Evolutionary conservation across 2,329 filamentous ascomycete genomes (phyloP).

Genomic region (Pseudogymnoascus verrucosus): DNA sequence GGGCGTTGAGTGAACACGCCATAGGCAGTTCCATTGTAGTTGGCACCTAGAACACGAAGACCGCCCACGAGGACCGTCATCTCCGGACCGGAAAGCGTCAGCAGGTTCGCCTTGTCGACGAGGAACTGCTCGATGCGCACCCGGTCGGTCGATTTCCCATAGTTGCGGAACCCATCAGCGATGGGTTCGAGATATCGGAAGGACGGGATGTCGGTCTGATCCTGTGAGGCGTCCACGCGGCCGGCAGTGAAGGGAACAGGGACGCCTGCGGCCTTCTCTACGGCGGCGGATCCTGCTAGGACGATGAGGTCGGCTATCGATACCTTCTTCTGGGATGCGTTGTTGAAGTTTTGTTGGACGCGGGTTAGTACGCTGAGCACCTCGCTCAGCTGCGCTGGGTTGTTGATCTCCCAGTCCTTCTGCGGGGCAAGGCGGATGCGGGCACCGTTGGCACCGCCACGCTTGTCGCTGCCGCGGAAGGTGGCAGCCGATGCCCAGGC

Average conservation of each 20-base stretch:
- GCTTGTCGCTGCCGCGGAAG: conserved; percentile 71
- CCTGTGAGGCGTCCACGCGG: conserved; percentile 61
- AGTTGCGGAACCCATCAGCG: conserved; percentile 76
- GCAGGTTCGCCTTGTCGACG: conserved; percentile 62
- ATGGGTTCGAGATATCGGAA: conserved; percentile 59
- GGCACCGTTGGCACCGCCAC: conserved; percentile 72
- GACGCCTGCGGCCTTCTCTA: conserved; percentile 63
- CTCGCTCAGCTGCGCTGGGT: conserved; percentile 56
- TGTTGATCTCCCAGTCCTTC: conserved; percentile 67
- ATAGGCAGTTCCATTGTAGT: conserved; percentile 59
- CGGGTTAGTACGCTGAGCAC: conserved; percentile 34
- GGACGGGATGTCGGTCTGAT: conserved; percentile 60
- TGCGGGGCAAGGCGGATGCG: conserved; percentile 68
- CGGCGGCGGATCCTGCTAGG: conserved; percentile 59
- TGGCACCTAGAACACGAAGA: conserved; percentile 60
- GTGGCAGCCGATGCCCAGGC: conserved; percentile 65
- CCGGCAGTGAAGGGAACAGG: conserved; percentile 66
- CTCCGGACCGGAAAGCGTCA: conserved; percentile 64
- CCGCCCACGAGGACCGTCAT: conserved; percentile 64
- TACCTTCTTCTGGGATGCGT: conserved; percentile 45
- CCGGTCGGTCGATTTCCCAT: conserved; percentile 52
- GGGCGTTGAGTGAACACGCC: conserved; percentile 63
- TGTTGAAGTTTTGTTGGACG: too few relatives aligned
- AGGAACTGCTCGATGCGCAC: conserved; percentile 61
- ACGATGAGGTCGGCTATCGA: conserved; percentile 75